A percentile compares a stretch with the other conserved stretches of the same genome.
These are phyloP conservation scores for Xylariaceae sp. DNA, from an alignment of 2,329 filamentous ascomycete species.

Conservation along the genomic window DNA sequence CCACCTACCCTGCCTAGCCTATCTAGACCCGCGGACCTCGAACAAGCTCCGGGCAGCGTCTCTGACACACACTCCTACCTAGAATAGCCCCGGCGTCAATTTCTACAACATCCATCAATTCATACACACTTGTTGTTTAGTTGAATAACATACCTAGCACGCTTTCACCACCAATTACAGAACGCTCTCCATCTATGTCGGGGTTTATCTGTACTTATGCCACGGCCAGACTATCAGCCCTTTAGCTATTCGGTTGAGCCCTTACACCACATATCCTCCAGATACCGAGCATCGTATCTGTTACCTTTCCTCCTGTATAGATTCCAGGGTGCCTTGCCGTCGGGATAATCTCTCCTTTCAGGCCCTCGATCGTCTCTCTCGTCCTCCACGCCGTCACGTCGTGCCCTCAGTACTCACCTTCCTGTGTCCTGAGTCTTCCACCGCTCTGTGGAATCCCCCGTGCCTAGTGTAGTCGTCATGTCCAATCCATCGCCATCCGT, in stretches of 20 bases:
- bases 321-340: conserved; percentile 26
- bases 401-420: neutral
- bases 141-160: neutral
- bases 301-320: conserved; percentile 15
- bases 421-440: neutral
- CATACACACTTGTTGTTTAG: neutral
- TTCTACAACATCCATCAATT: neutral
- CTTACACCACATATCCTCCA: neutral
- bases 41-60: neutral
- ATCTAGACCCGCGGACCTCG: too few species aligned
- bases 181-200: neutral
- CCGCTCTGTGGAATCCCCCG: neutral
- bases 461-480: conserved; percentile 23
- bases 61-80: neutral
- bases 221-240: conserved; percentile 4
- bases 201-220: neutral
- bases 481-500: conserved; percentile 32
- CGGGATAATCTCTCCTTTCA: conserved; percentile 15
- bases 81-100: neutral
- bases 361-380: neutral
- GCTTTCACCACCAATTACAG: neutral
- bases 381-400: neutral
- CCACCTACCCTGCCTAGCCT: too few species aligned
- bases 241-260: conserved; percentile 2
- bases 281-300: neutral